Evolutionary conservation across 2,329 filamentous ascomycete species (phyloP).

Genomic region (Alternaria panax): DNA sequence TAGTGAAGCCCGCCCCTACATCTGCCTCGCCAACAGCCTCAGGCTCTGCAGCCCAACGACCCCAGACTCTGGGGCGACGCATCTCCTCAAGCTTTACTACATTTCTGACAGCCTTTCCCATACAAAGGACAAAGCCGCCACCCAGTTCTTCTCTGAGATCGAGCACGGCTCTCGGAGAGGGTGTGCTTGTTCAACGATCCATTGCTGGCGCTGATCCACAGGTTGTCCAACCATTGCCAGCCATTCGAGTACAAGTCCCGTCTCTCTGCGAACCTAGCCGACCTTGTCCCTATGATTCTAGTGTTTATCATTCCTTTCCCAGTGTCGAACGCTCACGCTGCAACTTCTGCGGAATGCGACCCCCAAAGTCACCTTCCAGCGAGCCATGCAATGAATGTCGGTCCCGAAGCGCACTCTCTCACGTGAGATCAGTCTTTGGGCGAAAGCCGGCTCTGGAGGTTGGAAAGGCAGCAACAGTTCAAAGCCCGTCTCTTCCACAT

Average conservation of each 20-base stretch:
- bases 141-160: not conserved
- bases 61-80: slow-evolving; percentile 23
- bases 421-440: slow-evolving; percentile 10
- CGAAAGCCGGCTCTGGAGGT: not conserved
- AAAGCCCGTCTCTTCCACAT: not conserved
- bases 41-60: slow-evolving; percentile 11
- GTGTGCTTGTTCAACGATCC: not conserved
- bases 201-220: not conserved
- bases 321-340: slow-evolving; percentile 25
- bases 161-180: slow-evolving; percentile 8
- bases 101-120: slow-evolving; percentile 11
- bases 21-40: not conserved
- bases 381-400: slow-evolving; percentile 25
- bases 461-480: not conserved
- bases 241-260: slow-evolving; percentile 15
- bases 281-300: slow-evolving; percentile 27
- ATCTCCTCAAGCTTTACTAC: slow-evolving; percentile 24
- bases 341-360: slow-evolving; percentile 25
- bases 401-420: slow-evolving; percentile 16
- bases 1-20: not conserved
- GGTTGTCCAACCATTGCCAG: not conserved
- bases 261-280: slow-evolving; percentile 11
- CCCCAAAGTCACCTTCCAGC: slow-evolving; percentile 10
- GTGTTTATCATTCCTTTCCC: slow-evolving; percentile 27
- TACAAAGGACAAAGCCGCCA: slow-evolving; percentile 9